Conservation (phyloP, 1,139 yeast genomes). For the Geotrichum europaeum region DNA sequence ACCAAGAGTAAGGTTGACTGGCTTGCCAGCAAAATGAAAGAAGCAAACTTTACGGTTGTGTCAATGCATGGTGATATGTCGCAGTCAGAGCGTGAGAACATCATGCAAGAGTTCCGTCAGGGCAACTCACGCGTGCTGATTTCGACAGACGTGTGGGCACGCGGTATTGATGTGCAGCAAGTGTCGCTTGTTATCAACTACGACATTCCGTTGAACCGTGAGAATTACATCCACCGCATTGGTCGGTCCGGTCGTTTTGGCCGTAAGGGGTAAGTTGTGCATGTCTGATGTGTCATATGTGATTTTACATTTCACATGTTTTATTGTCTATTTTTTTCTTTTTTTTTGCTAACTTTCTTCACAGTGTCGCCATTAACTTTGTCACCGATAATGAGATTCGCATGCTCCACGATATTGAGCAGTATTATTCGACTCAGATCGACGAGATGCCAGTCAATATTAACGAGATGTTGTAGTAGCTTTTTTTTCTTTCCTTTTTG, state of each 20-base stretch:
- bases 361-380: constrained; percentile 93
- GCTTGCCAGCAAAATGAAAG: constrained; percentile 71
- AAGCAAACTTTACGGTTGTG: constrained; percentile 80
- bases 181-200: constrained; percentile 92
- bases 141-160: constrained; percentile 96
- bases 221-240: constrained; percentile 87
- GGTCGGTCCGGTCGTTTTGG: constrained; percentile 99
- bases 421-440: constrained; percentile 96
- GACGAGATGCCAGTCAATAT: constrained; percentile 97
- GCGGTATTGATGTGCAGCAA: constrained; percentile 97
- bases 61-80: constrained; percentile 98
- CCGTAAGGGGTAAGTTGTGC: constrained; percentile 61
- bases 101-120: constrained; percentile 70
- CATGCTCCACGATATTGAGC: constrained; percentile 95
- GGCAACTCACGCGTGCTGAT: constrained; percentile 68
- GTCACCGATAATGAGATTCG: constrained; percentile 88
- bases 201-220: constrained; percentile 79
- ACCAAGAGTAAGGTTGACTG: constrained; percentile 90
- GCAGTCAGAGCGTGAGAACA: constrained; percentile 81
- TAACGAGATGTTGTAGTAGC: constrained; percentile 50
- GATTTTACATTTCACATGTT: not conserved
- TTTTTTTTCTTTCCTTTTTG: not conserved
- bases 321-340: too few relatives aligned
- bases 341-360: not conserved
- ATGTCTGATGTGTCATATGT: not conserved